Evolutionary conservation across 1,284 basidiomycete genomes (phyloP), one percentile per base, ranked within the genome.

Genomic region (Marasmius tenuissimus): DNA sequence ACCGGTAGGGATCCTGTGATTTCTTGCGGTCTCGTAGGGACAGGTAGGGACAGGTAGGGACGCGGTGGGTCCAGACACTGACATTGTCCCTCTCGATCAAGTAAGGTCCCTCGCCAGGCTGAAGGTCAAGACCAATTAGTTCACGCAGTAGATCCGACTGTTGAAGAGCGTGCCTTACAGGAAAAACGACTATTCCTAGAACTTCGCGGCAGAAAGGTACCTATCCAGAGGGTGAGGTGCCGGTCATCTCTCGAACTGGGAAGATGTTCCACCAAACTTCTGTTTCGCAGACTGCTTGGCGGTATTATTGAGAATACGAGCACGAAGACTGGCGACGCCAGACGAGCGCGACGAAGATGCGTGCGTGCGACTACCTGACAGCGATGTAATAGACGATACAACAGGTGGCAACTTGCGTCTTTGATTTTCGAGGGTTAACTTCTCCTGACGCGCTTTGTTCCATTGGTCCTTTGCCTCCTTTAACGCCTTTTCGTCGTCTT

Each of bases 401-500:
- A 16, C 34, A 4, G 34, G 35, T 3, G 52, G 52, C 9, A 54
- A n/a, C 34, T 37, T 54, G 35, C 50, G 50, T 22, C 27, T 18
- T 52, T 34, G 22, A 34, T 35, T 54, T 16, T 34, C 52, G 8
- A 18, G 34, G 5, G 34, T 11, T 20, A 16, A 20, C 12, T 54
- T 54, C 16, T 54, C 34, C 10, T 54, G 52, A 8, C 52, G 14
- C 14, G 52, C 52, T 10, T 54, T 54, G 34, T 37, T 37, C 52
- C 52, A 54, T n/a, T 38, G 52, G 14, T 54, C 52, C 34, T 54
- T 54, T 37, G 52, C 52, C 4, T 54, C 52, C 38, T 38, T 10
- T 34, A 54, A 54, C 20, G 52, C 52, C 52, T 54, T 54, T 38
- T 54, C 34, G 16, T 54, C 52, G 12, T 54, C 52, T 37, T 38